Conservation (phyloP, 768 basidiomycete species). For the Scleroderma citrinum region DNA sequence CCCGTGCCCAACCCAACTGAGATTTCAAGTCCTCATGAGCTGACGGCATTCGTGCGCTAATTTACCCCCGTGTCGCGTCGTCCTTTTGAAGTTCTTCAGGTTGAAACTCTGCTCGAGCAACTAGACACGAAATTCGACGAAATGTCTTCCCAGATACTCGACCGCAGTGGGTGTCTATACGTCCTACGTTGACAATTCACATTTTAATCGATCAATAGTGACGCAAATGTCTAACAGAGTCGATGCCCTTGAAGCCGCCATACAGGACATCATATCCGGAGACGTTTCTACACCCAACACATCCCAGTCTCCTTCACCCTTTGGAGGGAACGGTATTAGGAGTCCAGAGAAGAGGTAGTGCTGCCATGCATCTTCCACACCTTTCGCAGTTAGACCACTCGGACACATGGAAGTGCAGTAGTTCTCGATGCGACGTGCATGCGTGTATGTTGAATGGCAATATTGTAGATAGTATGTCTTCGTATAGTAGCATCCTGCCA, state of each 20-base stretch:
- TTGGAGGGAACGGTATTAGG: constrained; percentile 12
- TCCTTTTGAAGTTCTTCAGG: constrained; percentile 37
- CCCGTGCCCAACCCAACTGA: constrained; percentile 42
- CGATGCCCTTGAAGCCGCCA: constrained; percentile 82
- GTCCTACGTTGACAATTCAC: constrained; percentile 1
- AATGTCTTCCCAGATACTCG: constrained; percentile 86
- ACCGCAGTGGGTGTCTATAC: constrained; percentile 54
- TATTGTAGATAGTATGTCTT: too few species aligned
- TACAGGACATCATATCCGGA: constrained; percentile 87
- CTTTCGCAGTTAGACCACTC: too few species aligned
- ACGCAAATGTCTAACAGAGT: constrained; percentile 88
- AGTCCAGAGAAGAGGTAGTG: constrained; percentile 41
- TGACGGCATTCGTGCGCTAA: constrained; percentile 83
- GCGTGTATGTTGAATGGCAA: neutral
- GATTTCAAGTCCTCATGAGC: constrained; percentile 88
- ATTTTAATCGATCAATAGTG: constrained; percentile 47
- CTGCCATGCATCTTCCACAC: constrained; percentile 1
- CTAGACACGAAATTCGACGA: constrained; percentile 89
- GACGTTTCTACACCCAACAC: constrained; percentile 47
- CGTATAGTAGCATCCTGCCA: too few species aligned
- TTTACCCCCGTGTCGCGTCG: neutral
- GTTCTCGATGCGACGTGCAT: neutral
- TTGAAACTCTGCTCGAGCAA: constrained; percentile 82
- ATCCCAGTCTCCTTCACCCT: constrained; percentile 57
- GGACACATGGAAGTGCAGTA: too few species aligned